These are phyloP conservation scores for Paulinella micropora DNA, from an alignment of 78 protist species.

Conservation along the genomic window DNA sequence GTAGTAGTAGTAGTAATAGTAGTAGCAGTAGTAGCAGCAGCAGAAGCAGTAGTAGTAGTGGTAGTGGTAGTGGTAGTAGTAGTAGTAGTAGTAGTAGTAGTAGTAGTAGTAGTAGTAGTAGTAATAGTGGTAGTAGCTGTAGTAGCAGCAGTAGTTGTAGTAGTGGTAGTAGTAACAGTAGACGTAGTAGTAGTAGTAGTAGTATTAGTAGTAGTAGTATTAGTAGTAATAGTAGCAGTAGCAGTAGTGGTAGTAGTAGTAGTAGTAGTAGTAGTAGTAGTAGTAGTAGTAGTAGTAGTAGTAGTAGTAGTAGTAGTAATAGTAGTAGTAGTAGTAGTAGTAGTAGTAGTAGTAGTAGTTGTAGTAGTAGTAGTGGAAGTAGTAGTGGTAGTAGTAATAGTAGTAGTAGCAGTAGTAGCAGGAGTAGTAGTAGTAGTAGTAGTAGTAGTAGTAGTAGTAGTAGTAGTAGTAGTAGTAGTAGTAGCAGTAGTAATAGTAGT, in stretches of 20 bases:
- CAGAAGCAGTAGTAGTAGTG: too few species aligned
- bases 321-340: neutral
- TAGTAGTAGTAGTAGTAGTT: neutral
- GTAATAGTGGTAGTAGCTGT: neutral
- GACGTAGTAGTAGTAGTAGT: too few species aligned
- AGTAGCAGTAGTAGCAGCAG: too few species aligned
- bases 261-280: neutral
- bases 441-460: neutral
- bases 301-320: neutral
- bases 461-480: neutral
- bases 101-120: neutral
- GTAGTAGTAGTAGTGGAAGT: too few species aligned
- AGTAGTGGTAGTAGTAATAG: too few species aligned
- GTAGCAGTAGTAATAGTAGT: neutral
- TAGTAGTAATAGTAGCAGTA: too few species aligned
- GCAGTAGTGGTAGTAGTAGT: neutral
- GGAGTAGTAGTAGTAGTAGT: too few species aligned
- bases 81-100: neutral
- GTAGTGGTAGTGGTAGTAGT: neutral
- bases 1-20: neutral
- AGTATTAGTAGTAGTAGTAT: too few species aligned
- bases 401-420: neutral
- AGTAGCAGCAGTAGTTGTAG: neutral
- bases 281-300: neutral
- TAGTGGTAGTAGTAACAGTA: neutral